Conservation (phyloP, 225 moss, liverwort and hornwort genomes). For the Marchantia paleacea region DNA sequence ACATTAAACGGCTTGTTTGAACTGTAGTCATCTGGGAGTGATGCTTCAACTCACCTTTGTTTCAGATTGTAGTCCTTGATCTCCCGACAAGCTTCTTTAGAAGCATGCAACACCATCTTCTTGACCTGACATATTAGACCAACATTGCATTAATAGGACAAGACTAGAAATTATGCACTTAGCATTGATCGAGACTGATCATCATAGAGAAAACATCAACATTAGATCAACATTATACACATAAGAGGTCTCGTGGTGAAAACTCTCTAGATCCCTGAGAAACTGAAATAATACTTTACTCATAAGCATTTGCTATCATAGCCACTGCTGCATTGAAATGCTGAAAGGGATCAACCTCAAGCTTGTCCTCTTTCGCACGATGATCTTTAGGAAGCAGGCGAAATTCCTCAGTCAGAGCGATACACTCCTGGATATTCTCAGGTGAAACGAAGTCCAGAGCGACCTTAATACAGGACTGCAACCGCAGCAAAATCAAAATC, state of each 20-base stretch:
- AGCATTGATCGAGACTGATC: not conserved
- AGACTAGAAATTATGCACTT: not conserved
- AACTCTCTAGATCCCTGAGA: not conserved
- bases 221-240: not conserved
- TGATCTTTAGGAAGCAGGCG: slow-evolving; percentile 90
- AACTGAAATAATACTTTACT: not conserved
- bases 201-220: too few relatives aligned
- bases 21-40: too few relatives aligned
- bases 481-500: not conserved
- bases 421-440: slow-evolving; percentile 82
- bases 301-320: not conserved
- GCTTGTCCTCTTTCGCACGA: slow-evolving; percentile 88
- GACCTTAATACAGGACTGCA: slow-evolving; percentile 96
- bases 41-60: slow-evolving; percentile 21
- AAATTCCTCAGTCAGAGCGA: slow-evolving; percentile 76
- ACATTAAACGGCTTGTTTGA: too few relatives aligned
- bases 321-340: not conserved
- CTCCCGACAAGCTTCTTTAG: slow-evolving; percentile 52
- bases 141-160: not conserved
- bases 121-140: slow-evolving; percentile 54
- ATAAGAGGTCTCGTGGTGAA: not conserved
- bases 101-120: slow-evolving; percentile 77
- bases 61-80: slow-evolving; percentile 28
- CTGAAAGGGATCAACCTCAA: slow-evolving; percentile 48
- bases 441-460: slow-evolving; percentile 96